Evolutionary conservation across 2,329 filamentous ascomycete species (phyloP), one percentile per base, ranked within the genome.

Genomic region (Ciborinia camelliae): DNA sequence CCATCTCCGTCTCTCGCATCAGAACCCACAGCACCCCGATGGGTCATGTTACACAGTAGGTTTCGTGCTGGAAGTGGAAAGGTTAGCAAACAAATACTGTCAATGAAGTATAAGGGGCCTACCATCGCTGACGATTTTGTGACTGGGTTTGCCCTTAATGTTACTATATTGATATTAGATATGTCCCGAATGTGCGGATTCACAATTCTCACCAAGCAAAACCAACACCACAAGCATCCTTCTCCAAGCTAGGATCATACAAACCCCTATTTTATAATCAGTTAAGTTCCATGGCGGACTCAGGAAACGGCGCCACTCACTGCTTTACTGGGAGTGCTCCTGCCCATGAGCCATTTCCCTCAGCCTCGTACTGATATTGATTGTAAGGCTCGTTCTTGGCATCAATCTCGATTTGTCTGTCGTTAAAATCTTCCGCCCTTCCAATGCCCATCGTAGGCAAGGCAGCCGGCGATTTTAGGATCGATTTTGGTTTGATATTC

Each of bases 121-220:
- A 95, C 91, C 94, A 96, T 98, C 94, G 80, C 90, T 97, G 69
- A 98, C 90, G 75, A 98, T 98, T 78, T 98, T 99, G 85, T 98
- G 95, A 82, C 93, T 98, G 69, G 93, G 79, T 79, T 91, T 90
- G 82, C 95, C 95, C 84, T 98, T 98, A 80, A 98, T 98, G 79
- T 98, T 91, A 82, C 92, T 96, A 72, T 66, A 55, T 65, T 53
- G 26, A 41, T 32, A 68, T 76, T 67, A 74, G 72, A 64, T 59
- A 12, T 60, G 54, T 20, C 47, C 55, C 32, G 6, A 32, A 47
- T 28, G 15, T 52, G 35, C 26, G 4, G 4, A 43, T 18, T 51
- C 54, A 55, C 9, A 55, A 39, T 64, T 84, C 87, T 82, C 83
- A 96, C 92, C 94, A 96, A 79, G 94, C 92, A 80, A 99, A 99